Evolutionary conservation across 805 yeast species (phyloP).

Genomic region (Schwanniomyces sp.): DNA sequence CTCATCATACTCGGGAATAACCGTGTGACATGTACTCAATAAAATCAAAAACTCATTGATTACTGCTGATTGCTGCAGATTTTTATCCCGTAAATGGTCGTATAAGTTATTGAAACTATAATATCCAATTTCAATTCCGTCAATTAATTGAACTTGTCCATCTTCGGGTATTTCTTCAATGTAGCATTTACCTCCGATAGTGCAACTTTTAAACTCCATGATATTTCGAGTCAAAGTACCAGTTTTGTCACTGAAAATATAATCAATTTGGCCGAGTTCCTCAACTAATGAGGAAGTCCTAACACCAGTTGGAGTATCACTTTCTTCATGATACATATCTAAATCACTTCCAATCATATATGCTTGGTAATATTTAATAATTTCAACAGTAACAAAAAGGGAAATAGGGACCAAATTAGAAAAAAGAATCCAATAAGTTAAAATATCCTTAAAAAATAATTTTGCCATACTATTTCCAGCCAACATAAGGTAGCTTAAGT

Average conservation of each 20-base stretch:
- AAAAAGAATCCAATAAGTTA: conserved; percentile 94
- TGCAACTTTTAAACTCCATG: conserved; percentile 93
- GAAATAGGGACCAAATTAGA: conserved; percentile 98
- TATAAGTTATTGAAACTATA: conserved; percentile 67
- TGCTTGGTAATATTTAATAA: conserved; percentile 94
- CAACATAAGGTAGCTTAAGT: conserved; percentile 64
- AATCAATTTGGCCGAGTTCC: conserved; percentile 95
- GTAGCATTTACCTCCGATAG: conserved; percentile 90
- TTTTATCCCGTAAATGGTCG: conserved; percentile 45
- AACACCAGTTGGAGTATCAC: conserved; percentile 94
- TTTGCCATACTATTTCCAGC: conserved; percentile 67
- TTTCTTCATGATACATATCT: conserved; percentile 83
- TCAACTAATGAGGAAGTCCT: conserved; percentile 95
- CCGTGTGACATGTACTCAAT: conserved; percentile 94
- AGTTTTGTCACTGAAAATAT: conserved; percentile 94
- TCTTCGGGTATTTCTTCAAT: conserved; percentile 91
- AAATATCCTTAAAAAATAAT: conserved; percentile 78
- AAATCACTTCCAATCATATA: conserved; percentile 90
- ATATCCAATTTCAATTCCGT: conserved; percentile 81
- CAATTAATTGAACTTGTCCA: conserved; percentile 62
- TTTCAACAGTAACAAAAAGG: conserved; percentile 91
- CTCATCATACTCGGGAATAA: conserved; percentile 81
- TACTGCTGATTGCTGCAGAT: conserved; percentile 44
- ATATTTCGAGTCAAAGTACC: conserved; percentile 95
- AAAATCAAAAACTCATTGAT: conserved; percentile 79